These are phyloP conservation scores for Lantana camara DNA, from an alignment of 257 asterid genomes.

Conservation along the genomic window DNA sequence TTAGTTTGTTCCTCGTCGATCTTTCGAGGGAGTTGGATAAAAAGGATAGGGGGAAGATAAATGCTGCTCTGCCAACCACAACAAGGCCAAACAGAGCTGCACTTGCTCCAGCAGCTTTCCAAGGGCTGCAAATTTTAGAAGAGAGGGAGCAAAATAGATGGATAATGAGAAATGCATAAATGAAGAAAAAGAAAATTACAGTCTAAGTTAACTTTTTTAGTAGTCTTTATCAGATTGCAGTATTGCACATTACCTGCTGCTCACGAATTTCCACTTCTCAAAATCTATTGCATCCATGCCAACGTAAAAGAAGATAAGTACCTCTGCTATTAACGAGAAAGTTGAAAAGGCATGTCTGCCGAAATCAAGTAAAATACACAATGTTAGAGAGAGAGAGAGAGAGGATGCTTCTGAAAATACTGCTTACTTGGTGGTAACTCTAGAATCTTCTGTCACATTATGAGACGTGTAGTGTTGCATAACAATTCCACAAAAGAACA, in stretches of 20 bases:
- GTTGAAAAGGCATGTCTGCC: slow-evolving; percentile 75
- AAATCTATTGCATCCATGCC: slow-evolving; percentile 92
- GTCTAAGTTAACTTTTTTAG: neutral
- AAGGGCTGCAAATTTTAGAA: slow-evolving; percentile 47
- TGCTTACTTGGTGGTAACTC: slow-evolving; percentile 69
- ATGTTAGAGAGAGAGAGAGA: neutral
- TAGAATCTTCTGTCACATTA: slow-evolving; percentile 60
- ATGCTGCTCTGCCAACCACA: slow-evolving; percentile 71
- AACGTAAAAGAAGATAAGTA: slow-evolving; percentile 76
- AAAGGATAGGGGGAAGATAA: slow-evolving; percentile 62
- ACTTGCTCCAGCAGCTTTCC: slow-evolving; percentile 62
- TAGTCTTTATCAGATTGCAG: neutral
- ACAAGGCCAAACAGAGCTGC: slow-evolving; percentile 58
- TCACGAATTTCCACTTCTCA: slow-evolving; percentile 69
- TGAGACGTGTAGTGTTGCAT: slow-evolving; percentile 90
- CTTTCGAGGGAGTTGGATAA: slow-evolving; percentile 45
- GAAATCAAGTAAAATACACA: slow-evolving; percentile 22
- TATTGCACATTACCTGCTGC: slow-evolving; percentile 45
- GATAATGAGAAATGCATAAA: slow-evolving; percentile 12
- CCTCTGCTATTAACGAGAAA: slow-evolving; percentile 67
- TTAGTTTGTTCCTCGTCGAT: slow-evolving; percentile 40
- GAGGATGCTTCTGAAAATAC: neutral
- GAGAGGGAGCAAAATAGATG: neutral
- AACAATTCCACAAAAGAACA: slow-evolving; percentile 81
- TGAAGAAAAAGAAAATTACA: neutral